Evolutionary conservation across 1,284 basidiomycete genomes (phyloP).

Genomic region (Cutaneotrichosporon dermatis): DNA sequence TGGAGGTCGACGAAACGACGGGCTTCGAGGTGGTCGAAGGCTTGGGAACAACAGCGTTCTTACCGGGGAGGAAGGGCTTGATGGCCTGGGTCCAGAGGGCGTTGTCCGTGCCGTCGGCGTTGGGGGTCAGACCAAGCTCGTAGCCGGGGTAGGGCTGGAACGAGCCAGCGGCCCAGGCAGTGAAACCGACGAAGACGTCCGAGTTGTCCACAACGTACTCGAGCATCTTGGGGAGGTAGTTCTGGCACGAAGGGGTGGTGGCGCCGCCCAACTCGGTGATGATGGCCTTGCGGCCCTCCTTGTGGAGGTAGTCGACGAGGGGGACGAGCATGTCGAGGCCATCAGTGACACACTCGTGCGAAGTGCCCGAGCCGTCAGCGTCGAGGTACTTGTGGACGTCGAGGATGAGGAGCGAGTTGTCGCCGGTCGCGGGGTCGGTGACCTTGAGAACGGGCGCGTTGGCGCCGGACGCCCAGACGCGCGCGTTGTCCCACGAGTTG

Average conservation of each 20-base stretch:
- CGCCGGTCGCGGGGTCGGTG: conserved; percentile 56
- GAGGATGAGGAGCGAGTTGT: conserved; percentile 51
- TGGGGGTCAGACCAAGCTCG: conserved; percentile 31
- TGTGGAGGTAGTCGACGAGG: conserved; percentile 53
- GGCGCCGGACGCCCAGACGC: conserved; percentile 42
- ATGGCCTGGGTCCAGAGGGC: conserved; percentile 31
- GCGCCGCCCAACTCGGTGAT: conserved; percentile 60
- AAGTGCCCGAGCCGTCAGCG: conserved; percentile 58
- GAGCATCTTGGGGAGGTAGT: conserved; percentile 49
- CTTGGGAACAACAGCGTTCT: background rate
- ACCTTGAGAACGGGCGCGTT: conserved; percentile 51
- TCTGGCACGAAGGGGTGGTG: conserved; percentile 42
- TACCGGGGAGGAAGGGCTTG: conserved; percentile 34
- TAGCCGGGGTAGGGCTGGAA: conserved; percentile 32
- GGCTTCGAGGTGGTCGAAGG: background rate
- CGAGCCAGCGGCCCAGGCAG: conserved; percentile 51
- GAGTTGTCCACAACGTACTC: conserved; percentile 54
- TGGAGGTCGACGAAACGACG: background rate
- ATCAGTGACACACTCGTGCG: conserved; percentile 52
- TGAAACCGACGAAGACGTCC: conserved; percentile 54
- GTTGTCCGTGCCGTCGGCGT: conserved; percentile 27
- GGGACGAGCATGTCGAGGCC: conserved; percentile 54
- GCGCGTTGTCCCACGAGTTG: conserved; percentile 36
- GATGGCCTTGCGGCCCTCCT: conserved; percentile 57
- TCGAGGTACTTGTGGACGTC: conserved; percentile 65